Conservation (phyloP, 1,284 basidiomycete species). For the Wallemia ichthyophaga region DNA sequence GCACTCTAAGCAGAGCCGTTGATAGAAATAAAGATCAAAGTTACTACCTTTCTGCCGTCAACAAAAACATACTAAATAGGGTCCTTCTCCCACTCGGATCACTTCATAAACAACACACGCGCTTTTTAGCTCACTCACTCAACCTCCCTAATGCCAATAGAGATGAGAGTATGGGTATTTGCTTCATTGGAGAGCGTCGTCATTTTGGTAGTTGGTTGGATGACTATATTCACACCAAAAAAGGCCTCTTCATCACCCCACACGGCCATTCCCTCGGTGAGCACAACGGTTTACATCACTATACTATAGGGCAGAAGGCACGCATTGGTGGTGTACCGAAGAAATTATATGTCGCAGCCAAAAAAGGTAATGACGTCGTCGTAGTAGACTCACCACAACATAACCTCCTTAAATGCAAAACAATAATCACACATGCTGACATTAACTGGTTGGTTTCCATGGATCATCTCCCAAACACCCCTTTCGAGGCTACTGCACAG, state of each 20-base stretch:
- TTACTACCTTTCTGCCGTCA: constrained; percentile 61
- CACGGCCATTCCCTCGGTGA: constrained; percentile 26
- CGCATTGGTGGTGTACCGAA: constrained; percentile 30
- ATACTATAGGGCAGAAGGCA: constrained; percentile 57
- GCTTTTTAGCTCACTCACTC: constrained; percentile 38
- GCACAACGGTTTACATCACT: constrained; percentile 59
- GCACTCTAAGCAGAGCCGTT: constrained; percentile 27
- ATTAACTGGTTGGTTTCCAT: constrained; percentile 51
- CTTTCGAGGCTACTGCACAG: constrained; percentile 26
- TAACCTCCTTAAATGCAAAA: constrained; percentile 14
- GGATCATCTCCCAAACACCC: constrained; percentile 23
- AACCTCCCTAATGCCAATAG: constrained; percentile 44
- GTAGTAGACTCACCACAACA: constrained; percentile 45
- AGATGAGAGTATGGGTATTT: constrained; percentile 83
- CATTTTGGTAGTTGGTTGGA: constrained; percentile 46
- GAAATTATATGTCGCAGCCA: constrained; percentile 44
- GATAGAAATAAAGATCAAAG: constrained; percentile 65
- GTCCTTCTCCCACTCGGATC: constrained; percentile 38
- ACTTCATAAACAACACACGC: constrained; percentile 36
- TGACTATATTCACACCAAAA: constrained; percentile 42
- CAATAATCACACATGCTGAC: constrained; percentile 19
- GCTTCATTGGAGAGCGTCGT: constrained; percentile 62
- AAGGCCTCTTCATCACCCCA: constrained; percentile 34
- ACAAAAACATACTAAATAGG: constrained; percentile 25
- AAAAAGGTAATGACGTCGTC: constrained; percentile 34